Evolutionary conservation across 2,329 filamentous ascomycete species (phyloP).

Genomic region (Madurella mycetomatis): DNA sequence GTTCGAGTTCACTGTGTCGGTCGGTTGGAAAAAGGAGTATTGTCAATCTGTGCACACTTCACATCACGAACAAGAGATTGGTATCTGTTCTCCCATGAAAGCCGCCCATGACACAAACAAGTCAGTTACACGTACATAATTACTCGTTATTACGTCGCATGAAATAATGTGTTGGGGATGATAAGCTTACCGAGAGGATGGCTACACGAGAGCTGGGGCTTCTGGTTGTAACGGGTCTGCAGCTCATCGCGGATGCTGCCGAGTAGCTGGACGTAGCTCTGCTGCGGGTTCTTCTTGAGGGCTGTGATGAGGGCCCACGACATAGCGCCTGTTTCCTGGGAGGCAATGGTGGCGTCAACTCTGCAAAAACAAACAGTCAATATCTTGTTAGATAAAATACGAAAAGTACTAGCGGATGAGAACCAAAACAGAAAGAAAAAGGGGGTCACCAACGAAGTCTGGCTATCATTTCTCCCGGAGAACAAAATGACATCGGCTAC

Average conservation of each 20-base stretch:
- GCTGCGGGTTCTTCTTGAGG: constrained; percentile 93
- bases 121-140: too few relatives aligned
- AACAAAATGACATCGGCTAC: constrained; percentile 97
- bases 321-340: constrained; percentile 95
- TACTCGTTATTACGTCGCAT: too few relatives aligned
- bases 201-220: constrained; percentile 94
- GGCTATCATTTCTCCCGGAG: constrained; percentile 93
- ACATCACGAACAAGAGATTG: constrained; percentile 61
- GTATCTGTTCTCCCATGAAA: constrained; percentile 53
- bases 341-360: constrained; percentile 85
- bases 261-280: constrained; percentile 94
- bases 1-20: too few relatives aligned
- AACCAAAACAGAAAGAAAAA: too few relatives aligned
- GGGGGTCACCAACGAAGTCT: constrained; percentile 71
- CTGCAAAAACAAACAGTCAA: constrained; percentile 41
- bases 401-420: too few relatives aligned
- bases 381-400: too few relatives aligned
- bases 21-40: too few relatives aligned
- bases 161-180: too few relatives aligned
- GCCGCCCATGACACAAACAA: too few relatives aligned
- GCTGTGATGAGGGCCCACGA: constrained; percentile 94
- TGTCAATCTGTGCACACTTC: too few relatives aligned
- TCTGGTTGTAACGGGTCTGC: constrained; percentile 81
- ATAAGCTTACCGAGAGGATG: constrained; percentile 86
- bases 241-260: constrained; percentile 96